These are phyloP conservation scores for Akanthomyces muscarius DNA, from an alignment of 2,329 filamentous ascomycete genomes.

Conservation along the genomic window DNA sequence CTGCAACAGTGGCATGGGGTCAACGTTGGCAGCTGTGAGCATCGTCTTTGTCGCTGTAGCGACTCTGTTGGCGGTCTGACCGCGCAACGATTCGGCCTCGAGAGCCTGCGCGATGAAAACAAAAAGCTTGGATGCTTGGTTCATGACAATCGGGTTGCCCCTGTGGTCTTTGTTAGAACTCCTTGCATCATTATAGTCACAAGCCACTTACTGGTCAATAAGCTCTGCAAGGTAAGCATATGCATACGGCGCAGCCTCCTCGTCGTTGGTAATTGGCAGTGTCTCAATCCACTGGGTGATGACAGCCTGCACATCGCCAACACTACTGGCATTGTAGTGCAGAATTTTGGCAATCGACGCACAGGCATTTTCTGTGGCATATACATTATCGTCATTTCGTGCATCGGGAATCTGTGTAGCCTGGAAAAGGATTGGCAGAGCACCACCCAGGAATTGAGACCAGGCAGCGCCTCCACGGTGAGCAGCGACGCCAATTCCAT, in stretches of 20 bases:
- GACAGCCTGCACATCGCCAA: constrained; percentile 71
- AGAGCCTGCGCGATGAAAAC: constrained; percentile 81
- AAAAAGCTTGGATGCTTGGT: constrained; percentile 77
- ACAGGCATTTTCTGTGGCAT: constrained; percentile 95
- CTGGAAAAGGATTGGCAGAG: constrained; percentile 78
- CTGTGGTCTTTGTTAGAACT: constrained; percentile 45
- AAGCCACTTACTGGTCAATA: constrained; percentile 82
- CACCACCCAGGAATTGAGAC: constrained; percentile 79
- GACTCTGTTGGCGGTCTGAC: constrained; percentile 73
- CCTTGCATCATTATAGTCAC: background rate
- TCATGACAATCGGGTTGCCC: constrained; percentile 76
- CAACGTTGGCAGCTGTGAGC: constrained; percentile 67
- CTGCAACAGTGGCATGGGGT: constrained; percentile 70
- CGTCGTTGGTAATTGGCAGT: constrained; percentile 87
- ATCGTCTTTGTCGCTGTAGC: constrained; percentile 75
- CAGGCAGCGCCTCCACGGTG: constrained; percentile 85
- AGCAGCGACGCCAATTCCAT: constrained; percentile 92
- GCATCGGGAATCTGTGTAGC: constrained; percentile 77
- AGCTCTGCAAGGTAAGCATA: constrained; percentile 89
- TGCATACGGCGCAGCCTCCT: constrained; percentile 94
- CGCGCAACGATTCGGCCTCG: constrained; percentile 84
- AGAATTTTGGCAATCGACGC: constrained; percentile 96
- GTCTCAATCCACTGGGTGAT: constrained; percentile 86
- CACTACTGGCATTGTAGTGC: constrained; percentile 77
- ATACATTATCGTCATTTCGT: constrained; percentile 87